These are phyloP conservation scores for Wickerhamiella slavikovae DNA, from an alignment of 805 yeast species.

Conservation along the genomic window DNA sequence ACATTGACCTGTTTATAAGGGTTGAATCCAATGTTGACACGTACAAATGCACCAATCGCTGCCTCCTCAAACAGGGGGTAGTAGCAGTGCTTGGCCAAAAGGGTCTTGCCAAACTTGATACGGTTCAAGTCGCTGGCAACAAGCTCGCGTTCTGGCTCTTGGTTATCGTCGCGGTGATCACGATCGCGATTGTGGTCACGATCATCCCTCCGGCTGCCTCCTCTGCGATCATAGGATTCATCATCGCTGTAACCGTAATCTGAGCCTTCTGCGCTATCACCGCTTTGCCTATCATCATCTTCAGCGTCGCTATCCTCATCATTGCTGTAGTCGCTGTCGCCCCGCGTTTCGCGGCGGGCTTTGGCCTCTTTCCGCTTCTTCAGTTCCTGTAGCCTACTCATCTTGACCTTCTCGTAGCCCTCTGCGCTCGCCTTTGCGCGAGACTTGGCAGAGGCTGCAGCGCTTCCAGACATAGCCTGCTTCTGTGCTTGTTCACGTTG, in stretches of 20 bases:
- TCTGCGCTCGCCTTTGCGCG: conserved; percentile 23
- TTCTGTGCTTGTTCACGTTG: conserved; percentile 14
- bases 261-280: conserved; percentile 14
- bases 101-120: conserved; percentile 56
- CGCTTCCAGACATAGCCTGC: conserved; percentile 4
- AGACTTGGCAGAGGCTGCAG: conserved; percentile 11
- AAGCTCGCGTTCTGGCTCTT: conserved; percentile 23
- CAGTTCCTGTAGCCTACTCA: conserved; percentile 50
- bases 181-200: too few relatives aligned
- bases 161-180: conserved; percentile 27
- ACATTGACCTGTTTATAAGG: conserved; percentile 37
- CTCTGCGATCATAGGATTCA: too few relatives aligned
- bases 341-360: conserved; percentile 13
- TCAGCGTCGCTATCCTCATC: conserved; percentile 18
- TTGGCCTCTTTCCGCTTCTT: conserved; percentile 54
- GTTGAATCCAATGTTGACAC: conserved; percentile 62
- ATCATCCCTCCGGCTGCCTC: too few relatives aligned
- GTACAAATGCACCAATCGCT: conserved; percentile 56
- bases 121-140: conserved; percentile 46
- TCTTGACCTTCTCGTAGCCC: conserved; percentile 19
- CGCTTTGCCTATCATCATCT: conserved; percentile 23
- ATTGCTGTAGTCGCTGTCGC: conserved; percentile 24
- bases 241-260: conserved; percentile 17
- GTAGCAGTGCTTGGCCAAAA: conserved; percentile 54
- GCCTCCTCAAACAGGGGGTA: conserved; percentile 61